phyloP scores from a whole-genome alignment of 2,329 filamentous ascomycete species.

The Hypoxylon sp. region DNA sequence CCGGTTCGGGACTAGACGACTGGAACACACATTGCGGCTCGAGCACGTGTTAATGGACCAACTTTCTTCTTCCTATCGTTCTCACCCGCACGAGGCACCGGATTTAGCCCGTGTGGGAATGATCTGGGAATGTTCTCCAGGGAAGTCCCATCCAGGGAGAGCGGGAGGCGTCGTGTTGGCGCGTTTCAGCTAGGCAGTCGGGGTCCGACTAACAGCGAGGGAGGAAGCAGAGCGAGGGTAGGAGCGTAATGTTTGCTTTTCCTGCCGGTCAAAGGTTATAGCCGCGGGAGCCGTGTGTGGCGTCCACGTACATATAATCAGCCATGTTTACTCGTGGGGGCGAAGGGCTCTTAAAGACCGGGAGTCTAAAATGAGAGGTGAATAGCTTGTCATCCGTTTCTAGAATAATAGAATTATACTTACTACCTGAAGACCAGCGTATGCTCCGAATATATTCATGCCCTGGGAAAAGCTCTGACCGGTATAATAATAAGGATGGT shows the following conservation, averaged over 20 bases:
- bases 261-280: constrained; percentile 6
- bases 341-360: constrained; percentile 2
- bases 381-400: background rate
- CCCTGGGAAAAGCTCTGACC: constrained; percentile 11
- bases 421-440: background rate
- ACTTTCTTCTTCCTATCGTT: constrained; percentile 8
- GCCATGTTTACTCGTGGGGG: constrained; percentile 27
- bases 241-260: constrained; percentile 30
- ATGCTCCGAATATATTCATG: background rate
- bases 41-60: constrained; percentile 22
- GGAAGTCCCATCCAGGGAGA: constrained; percentile 17
- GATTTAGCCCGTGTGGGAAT: constrained; percentile 32
- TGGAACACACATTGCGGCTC: constrained; percentile 33
- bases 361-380: background rate
- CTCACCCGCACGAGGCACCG: background rate
- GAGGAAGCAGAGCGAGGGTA: constrained; percentile 3
- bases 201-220: constrained; percentile 17
- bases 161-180: constrained; percentile 35
- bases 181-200: constrained; percentile 35
- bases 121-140: constrained; percentile 25
- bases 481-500: constrained; percentile 22
- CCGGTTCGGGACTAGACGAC: background rate
- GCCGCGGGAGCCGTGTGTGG: constrained; percentile 21
- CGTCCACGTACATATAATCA: constrained; percentile 21
- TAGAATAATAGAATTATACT: background rate